Evolutionary conservation across 1,139 yeast species (phyloP), one percentile per base, ranked within the genome.

Genomic region (Lodderomyces oxycetoniae): DNA sequence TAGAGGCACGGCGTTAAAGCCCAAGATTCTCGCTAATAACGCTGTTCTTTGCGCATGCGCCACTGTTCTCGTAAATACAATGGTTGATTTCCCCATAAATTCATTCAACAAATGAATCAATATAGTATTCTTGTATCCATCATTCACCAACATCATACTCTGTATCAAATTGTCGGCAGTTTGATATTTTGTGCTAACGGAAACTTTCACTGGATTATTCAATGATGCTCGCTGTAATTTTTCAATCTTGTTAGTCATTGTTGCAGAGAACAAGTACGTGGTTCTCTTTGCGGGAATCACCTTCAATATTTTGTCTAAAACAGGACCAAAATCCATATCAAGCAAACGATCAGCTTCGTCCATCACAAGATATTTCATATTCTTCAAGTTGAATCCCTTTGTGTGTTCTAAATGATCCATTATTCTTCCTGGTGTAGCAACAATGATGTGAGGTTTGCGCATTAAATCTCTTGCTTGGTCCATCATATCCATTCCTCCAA

Each of bases 401-500:
- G 97, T 91, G 51, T 87, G 82, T 55, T 91, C 97, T 52, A 91
- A 68, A 64, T 91, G 98, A 58, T 91, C 98, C 78, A 89, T 77
- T 39, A 91, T 69, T 56, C 99, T 74, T 26, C 66, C 66, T 1
- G 71, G 71, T 0, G 99, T 91, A 15, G 97, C 97, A 38, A 91
- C 95, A 36, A 91, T 73, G 31, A 91, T 74, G 52, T 91, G 98
- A 2, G 98, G 98, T 53, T 87, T 88, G 46, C 94, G 74, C 81
- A 87, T 83, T 47, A 91, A 69, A 45, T 93, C 96, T 44, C 95
- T 71, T 1, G 96, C 93, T 59, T 91, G 99, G 50, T 88, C 95
- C 93, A 91, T 87, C 86, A 86, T 85, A 52, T 87, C 95, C 93
- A 91, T 91, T 44, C 99, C 99, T 46, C 98, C 98, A 27, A 91